Percentiles rank a stretch among this genome's conserved stretches.
Conservation (phyloP, 768 basidiomycete species). For the Favolaschia claudopus region DNA sequence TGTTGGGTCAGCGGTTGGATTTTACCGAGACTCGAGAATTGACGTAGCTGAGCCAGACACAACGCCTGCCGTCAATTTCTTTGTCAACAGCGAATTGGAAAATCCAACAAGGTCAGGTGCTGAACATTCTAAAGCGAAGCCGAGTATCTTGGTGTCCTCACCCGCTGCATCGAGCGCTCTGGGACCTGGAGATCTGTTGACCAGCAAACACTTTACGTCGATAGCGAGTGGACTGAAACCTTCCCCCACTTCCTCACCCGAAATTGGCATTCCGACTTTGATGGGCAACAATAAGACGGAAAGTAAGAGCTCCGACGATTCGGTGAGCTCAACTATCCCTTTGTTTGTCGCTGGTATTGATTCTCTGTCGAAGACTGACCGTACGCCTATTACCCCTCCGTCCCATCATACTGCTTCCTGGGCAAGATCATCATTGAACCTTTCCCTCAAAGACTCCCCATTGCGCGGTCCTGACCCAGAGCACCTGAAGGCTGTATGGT, state of each 20-base stretch:
- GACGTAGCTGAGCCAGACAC: conserved; percentile 56
- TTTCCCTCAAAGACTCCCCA: conserved; percentile 72
- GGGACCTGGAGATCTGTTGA: conserved; percentile 15
- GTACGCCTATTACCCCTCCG: conserved; percentile 56
- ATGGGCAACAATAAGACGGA: conserved; percentile 49
- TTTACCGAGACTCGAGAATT: conserved; percentile 71
- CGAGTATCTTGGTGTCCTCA: conserved; percentile 31
- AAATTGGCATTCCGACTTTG: conserved; percentile 35
- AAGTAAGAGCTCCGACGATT: conserved; percentile 59
- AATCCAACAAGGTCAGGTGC: conserved; percentile 38
- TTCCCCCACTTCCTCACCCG: conserved; percentile 28
- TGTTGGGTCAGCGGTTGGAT: conserved; percentile 73
- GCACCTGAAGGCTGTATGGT: conserved; percentile 86
- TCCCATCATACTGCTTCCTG: conserved; percentile 56
- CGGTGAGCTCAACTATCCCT: conserved; percentile 47
- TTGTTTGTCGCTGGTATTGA: conserved; percentile 5
- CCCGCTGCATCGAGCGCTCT: conserved; percentile 20
- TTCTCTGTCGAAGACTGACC: conserved; percentile 44
- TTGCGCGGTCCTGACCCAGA: conserved; percentile 82
- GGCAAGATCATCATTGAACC: conserved; percentile 61
- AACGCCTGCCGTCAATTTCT: conserved; percentile 70
- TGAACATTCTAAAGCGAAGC: conserved; percentile 29
- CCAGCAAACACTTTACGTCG: conserved; percentile 27
- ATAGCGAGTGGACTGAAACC: conserved; percentile 12
- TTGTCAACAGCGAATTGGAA: conserved; percentile 81